Conservation (phyloP, 768 basidiomycete species). For the Suillus clintonianus region DNA sequence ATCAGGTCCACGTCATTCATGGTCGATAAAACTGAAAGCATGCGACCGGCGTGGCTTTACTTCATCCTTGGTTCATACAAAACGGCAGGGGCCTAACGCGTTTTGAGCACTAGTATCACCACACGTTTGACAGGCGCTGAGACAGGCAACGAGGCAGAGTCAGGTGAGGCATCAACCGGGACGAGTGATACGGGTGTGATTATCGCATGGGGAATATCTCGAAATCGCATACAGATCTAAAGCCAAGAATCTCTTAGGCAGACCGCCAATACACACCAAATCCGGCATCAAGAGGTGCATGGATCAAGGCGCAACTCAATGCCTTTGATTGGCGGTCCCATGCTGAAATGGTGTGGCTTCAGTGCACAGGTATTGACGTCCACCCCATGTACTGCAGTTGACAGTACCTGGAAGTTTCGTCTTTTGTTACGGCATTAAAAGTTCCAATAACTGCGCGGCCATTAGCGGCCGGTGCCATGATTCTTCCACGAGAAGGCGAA, state of each 20-base stretch:
- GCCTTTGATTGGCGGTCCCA: background rate
- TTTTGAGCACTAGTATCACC: background rate
- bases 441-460: constrained; percentile 16
- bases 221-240: background rate
- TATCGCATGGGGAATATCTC: background rate
- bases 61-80: background rate
- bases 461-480: constrained; percentile 1
- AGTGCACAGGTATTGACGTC: background rate
- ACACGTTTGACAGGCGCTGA: background rate
- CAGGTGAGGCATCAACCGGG: constrained; percentile 1
- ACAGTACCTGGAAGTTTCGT: constrained; percentile 12
- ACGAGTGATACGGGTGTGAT: background rate
- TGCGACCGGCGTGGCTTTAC: constrained; percentile 5
- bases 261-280: background rate
- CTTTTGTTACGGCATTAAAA: constrained; percentile 14
- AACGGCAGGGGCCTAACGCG: background rate
- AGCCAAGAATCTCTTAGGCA: constrained; percentile 1
- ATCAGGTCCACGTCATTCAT: constrained; percentile 8
- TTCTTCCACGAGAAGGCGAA: constrained; percentile 10
- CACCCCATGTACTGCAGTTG: background rate
- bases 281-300: background rate
- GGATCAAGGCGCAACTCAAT: constrained; percentile 1
- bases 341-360: background rate
- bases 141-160: constrained; percentile 3
- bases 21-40: constrained; percentile 11